Evolutionary conservation across 371 early-diverging fungal species (phyloP).

Genomic region (Circinella minor): DNA sequence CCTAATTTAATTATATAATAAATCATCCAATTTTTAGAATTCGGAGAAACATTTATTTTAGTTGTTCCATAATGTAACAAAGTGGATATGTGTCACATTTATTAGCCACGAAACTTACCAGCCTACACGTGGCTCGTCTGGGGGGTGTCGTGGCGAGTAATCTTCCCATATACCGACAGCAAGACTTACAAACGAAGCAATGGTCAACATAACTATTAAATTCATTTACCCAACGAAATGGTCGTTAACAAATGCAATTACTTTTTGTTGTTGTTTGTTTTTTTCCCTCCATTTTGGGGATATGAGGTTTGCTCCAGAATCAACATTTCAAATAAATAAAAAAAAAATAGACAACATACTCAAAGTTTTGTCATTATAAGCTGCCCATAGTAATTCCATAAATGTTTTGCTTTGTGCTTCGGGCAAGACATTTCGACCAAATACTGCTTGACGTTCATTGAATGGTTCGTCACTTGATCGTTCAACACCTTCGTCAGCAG

Average conservation of each 20-base stretch:
- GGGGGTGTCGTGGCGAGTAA: constrained; percentile 61
- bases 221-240: no score
- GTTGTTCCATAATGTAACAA: neutral
- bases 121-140: constrained; percentile 68
- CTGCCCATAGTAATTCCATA: constrained; percentile 66
- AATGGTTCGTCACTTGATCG: constrained; percentile 51
- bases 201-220: constrained; percentile 59
- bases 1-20: constrained; percentile 27
- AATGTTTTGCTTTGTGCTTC: constrained; percentile 66
- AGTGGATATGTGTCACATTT: constrained; percentile 9
- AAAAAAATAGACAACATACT: constrained; percentile 42
- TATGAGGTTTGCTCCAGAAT: no score
- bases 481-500: constrained; percentile 60
- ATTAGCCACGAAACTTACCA: constrained; percentile 48
- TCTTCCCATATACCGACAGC: constrained; percentile 79
- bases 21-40: neutral
- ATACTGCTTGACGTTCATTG: constrained; percentile 65
- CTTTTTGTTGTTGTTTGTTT: no score
- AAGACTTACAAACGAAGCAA: constrained; percentile 81
- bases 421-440: constrained; percentile 77
- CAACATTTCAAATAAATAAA: neutral
- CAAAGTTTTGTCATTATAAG: constrained; percentile 69
- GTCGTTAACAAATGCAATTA: neutral
- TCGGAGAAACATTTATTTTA: neutral
- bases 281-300: no score